phyloP scores from a whole-genome alignment of 805 yeast species.

The Candida tibetensis region DNA sequence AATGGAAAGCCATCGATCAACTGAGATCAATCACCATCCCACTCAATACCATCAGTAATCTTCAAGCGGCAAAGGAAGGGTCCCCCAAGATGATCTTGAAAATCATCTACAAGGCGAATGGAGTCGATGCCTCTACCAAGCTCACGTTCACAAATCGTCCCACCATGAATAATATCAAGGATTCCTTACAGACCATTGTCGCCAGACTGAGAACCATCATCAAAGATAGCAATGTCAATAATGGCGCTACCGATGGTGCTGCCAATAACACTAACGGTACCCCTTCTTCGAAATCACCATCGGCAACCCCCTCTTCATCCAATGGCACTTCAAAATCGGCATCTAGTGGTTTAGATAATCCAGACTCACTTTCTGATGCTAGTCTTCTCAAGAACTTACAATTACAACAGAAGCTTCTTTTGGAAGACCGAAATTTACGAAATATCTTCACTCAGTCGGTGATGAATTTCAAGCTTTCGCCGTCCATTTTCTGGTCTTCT shows the following conservation, averaged over 20 bases:
- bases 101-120: conserved; percentile 46
- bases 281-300: not conserved
- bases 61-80: conserved; percentile 69
- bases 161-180: conserved; percentile 73
- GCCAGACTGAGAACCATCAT: conserved; percentile 61
- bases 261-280: conserved; percentile 12
- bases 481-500: conserved; percentile 84
- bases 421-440: conserved; percentile 66
- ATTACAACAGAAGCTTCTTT: conserved; percentile 73
- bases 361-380: conserved; percentile 33
- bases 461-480: conserved; percentile 69
- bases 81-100: conserved; percentile 67
- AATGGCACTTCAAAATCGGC: conserved; percentile 2
- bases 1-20: conserved; percentile 45
- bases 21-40: conserved; percentile 33
- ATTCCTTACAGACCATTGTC: conserved; percentile 62
- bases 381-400: conserved; percentile 66
- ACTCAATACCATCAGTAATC: conserved; percentile 33
- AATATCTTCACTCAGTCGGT: conserved; percentile 85
- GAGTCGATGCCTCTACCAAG: conserved; percentile 27
- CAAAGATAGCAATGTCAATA: conserved; percentile 27
- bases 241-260: conserved; percentile 5
- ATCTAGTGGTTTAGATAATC: conserved; percentile 9
- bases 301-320: conserved; percentile 7
- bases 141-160: conserved; percentile 69